Conservation (phyloP, 306 rosid genomes). For the Morella rubra region DNA sequence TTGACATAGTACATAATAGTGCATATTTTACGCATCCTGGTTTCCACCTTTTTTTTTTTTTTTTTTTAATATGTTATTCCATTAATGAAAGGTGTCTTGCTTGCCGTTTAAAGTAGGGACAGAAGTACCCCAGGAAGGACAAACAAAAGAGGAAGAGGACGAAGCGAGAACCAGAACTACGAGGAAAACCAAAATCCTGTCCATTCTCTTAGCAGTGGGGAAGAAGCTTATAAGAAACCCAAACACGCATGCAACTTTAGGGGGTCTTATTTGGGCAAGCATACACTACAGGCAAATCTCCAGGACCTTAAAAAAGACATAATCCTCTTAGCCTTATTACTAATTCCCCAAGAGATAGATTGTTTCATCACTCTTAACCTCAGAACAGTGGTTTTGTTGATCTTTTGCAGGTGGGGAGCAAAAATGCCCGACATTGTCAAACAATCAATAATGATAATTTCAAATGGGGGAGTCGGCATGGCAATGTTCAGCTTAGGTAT, state of each 20-base stretch:
- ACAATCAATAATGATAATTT: conserved; percentile 57
- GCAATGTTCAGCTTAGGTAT: conserved; percentile 98
- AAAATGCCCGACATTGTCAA: conserved; percentile 67
- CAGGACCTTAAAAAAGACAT: neutral
- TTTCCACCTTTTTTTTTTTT: neutral
- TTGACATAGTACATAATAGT: neutral
- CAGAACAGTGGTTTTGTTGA: conserved; percentile 4
- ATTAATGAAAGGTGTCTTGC: conserved; percentile 27
- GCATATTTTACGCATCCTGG: neutral
- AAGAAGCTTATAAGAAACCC: conserved; percentile 72
- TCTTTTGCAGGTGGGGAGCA: conserved; percentile 70
- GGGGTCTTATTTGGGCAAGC: conserved; percentile 81
- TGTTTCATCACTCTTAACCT: neutral
- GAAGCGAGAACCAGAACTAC: conserved; percentile 37
- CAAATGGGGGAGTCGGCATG: conserved; percentile 94
- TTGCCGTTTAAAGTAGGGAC: conserved; percentile 46
- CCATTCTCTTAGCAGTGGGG: conserved; percentile 69
- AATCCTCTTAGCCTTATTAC: neutral
- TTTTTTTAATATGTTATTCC: neutral
- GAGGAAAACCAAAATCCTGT: conserved; percentile 45
- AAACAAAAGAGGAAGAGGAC: conserved; percentile 61
- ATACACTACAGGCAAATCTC: conserved; percentile 65
- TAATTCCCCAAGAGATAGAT: neutral
- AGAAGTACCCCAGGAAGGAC: conserved; percentile 53
- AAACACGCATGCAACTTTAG: conserved; percentile 84